A percentile compares a stretch with the other conserved stretches of the same genome.
phyloP scores from a whole-genome alignment of 2,329 filamentous ascomycete genomes.

The Aspergillus piperis region DNA sequence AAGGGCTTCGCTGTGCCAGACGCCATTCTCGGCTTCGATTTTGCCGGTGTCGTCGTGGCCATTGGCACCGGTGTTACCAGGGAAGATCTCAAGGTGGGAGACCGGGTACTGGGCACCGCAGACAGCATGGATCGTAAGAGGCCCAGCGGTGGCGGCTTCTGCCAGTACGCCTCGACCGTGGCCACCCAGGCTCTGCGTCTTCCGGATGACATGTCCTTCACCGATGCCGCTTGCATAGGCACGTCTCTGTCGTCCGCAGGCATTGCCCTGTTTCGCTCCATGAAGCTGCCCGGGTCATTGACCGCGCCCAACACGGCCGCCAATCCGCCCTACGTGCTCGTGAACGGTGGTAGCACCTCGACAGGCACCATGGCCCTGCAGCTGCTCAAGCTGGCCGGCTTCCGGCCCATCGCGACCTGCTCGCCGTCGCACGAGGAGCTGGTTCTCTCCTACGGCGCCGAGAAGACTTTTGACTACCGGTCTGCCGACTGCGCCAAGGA shows the following conservation, averaged over 20 bases:
- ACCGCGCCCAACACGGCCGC: neutral
- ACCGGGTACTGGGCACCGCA: neutral
- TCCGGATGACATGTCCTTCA: neutral
- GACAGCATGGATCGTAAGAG: neutral
- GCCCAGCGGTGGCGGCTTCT: neutral
- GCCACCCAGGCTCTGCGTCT: neutral
- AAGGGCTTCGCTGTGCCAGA: neutral
- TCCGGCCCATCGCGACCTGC: neutral
- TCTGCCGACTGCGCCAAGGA: constrained; percentile 10
- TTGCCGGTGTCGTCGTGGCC: neutral
- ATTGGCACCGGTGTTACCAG: neutral
- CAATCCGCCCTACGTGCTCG: neutral
- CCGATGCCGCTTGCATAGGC: neutral
- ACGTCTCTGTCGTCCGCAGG: neutral
- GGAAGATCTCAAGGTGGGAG: neutral
- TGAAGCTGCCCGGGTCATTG: neutral
- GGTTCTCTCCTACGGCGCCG: neutral
- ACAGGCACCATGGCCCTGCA: neutral
- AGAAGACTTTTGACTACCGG: constrained; percentile 11
- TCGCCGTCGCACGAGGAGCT: neutral
- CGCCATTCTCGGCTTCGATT: neutral
- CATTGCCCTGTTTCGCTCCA: neutral
- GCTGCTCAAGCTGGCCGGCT: neutral
- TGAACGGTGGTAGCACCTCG: neutral
- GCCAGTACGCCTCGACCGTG: neutral